Evolutionary conservation across 768 basidiomycete genomes (phyloP), one percentile per base, ranked within the genome.

Genomic region (Zangia roseola): DNA sequence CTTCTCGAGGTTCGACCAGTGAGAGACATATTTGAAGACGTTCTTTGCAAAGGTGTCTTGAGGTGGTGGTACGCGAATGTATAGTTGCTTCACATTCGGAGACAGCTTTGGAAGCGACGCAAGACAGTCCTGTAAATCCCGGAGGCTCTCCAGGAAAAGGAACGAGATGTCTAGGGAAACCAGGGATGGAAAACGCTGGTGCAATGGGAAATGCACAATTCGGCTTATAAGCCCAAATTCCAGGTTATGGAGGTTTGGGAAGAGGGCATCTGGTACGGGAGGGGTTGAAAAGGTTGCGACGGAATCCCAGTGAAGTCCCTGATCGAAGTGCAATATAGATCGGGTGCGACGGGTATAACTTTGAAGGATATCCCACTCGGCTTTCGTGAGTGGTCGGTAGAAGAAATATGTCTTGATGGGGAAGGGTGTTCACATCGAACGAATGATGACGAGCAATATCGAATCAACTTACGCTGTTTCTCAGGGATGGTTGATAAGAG

Each of bases 281-380:
- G 30, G 30, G 30, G 30, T 12, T 6, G 30, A 30, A 13, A 14
- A 16, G 3, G 31, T 31, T 3, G 1, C 20, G 25, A 45, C 8
- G 21, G 3, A 16, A 1, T 14, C 17, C 39, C 14, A 45, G 23
- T 54, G 38, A 0, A 48, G 24, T 6, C 6, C 14, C 1, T 17
- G n/a, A 2, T 31, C 0, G 5, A 17, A 14, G 17, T 16, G 17
- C 9, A n/a, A 0, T 23, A 56, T 36, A 17, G 3, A 33, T 30
- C 47, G 35, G 33, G 50, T 3, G 25, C 47, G 41, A 40, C 33
- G 40, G 6, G 37, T 31, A n/a, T 50, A 56, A 28, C 44, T 24
- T 16, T 23, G 40, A 35, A 56, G 44, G 10, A 16, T 40, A 20
- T 31, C 24, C 43, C 53, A 50, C 30, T 56, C 53, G 2, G 23